phyloP scores from a whole-genome alignment of 2,329 filamentous ascomycete species.

The Coniochaeta sp. region DNA sequence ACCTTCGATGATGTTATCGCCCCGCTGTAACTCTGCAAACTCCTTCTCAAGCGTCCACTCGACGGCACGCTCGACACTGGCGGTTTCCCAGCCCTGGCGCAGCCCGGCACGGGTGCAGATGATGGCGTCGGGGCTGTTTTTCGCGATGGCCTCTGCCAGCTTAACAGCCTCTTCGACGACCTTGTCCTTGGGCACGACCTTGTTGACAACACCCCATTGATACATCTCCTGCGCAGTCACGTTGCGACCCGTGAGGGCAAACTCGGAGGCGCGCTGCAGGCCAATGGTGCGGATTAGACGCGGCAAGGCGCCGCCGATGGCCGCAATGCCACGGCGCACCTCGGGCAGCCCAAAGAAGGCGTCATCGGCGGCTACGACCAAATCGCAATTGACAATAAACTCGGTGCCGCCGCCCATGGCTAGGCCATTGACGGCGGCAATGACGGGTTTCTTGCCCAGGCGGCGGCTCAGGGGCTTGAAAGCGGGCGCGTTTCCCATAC shows the following conservation, averaged over 20 bases:
- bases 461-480: constrained; percentile 36
- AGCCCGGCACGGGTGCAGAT: constrained; percentile 66
- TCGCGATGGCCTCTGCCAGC: constrained; percentile 54
- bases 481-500: constrained; percentile 16
- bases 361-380: constrained; percentile 44
- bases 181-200: constrained; percentile 40
- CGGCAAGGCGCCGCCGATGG: constrained; percentile 64
- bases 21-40: constrained; percentile 51
- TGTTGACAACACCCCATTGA: constrained; percentile 65
- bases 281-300: constrained; percentile 61
- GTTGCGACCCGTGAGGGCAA: constrained; percentile 57
- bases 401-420: constrained; percentile 56
- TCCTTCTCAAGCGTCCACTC: constrained; percentile 51
- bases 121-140: constrained; percentile 67
- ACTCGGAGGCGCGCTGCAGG: constrained; percentile 61
- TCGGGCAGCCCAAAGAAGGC: constrained; percentile 48
- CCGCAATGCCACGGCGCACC: constrained; percentile 62
- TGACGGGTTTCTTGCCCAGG: constrained; percentile 52
- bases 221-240: constrained; percentile 53
- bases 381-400: constrained; percentile 53
- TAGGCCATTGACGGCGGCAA: constrained; percentile 56
- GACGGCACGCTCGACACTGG: constrained; percentile 50
- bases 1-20: constrained; percentile 71
- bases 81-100: constrained; percentile 62
- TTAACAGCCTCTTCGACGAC: constrained; percentile 53